Conservation (phyloP, 1,284 basidiomycete species). For the Marasmius fiardii region DNA sequence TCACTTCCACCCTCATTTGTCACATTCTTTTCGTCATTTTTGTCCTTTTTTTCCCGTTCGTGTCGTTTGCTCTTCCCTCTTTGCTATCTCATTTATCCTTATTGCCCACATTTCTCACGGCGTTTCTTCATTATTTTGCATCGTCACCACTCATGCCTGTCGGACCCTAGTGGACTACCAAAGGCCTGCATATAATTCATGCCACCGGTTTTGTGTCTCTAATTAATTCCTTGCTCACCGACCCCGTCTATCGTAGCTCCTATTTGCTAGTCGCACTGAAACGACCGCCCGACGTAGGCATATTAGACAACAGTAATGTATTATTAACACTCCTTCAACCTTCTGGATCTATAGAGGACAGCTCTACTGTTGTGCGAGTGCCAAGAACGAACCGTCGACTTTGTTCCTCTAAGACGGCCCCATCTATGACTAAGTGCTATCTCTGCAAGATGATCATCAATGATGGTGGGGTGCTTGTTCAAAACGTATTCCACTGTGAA, state of each 20-base stretch:
- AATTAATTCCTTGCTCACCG: background rate
- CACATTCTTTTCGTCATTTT: conserved; percentile 20
- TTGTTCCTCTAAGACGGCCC: background rate
- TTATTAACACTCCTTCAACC: conserved; percentile 6
- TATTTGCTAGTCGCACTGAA: conserved; percentile 10
- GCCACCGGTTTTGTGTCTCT: conserved; percentile 4
- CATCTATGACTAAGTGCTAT: background rate
- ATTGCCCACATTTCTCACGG: background rate
- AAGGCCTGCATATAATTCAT: conserved; percentile 7
- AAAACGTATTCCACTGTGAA: conserved; percentile 76
- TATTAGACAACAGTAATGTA: conserved; percentile 10
- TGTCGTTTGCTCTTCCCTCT: conserved; percentile 22
- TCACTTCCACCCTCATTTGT: conserved; percentile 17
- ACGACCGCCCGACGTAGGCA: conserved; percentile 9
- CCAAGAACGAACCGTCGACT: background rate
- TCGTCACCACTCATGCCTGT: conserved; percentile 6
- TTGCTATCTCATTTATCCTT: conserved; percentile 14
- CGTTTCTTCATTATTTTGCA: conserved; percentile 1
- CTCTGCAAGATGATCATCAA: conserved; percentile 21
- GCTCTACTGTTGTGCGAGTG: background rate
- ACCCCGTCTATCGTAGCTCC: conserved; percentile 2
- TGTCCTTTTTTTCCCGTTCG: conserved; percentile 22
- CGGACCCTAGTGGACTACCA: conserved; percentile 9
- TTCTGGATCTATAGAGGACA: conserved; percentile 1
- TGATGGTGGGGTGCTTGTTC: conserved; percentile 49